Evolutionary conservation across 106 monocot genomes (phyloP).

Genomic region (Dioscorea alata): DNA sequence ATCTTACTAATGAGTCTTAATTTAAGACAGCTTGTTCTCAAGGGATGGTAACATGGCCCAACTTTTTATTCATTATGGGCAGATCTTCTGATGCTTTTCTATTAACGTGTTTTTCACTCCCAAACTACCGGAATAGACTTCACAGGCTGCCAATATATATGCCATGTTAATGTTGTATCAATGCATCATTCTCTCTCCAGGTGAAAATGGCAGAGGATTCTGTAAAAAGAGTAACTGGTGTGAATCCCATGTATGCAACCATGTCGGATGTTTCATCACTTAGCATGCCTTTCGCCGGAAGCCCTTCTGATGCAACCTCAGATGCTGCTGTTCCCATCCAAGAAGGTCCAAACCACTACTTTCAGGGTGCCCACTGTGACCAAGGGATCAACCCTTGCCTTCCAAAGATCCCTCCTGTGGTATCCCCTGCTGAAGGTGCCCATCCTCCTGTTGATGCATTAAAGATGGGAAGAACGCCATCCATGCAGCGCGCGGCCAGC

Average conservation of each 20-base stretch:
- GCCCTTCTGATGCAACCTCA: conserved; percentile 33
- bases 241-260: conserved; percentile 19
- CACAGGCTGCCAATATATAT: too few relatives aligned
- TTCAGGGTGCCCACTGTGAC: conserved; percentile 17
- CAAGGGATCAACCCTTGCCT: conserved; percentile 8
- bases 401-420: conserved; percentile 4
- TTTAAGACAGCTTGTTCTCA: too few relatives aligned
- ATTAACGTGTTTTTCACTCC: too few relatives aligned
- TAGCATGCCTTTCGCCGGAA: conserved; percentile 31
- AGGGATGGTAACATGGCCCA: too few relatives aligned
- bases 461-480: conserved; percentile 22
- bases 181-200: conserved; percentile 23
- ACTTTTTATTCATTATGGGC: too few relatives aligned
- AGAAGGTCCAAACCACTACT: conserved; percentile 33
- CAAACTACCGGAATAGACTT: too few relatives aligned
- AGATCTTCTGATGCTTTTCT: too few relatives aligned
- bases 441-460: background rate
- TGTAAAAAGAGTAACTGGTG: conserved; percentile 63
- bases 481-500: conserved; percentile 33
- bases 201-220: conserved; percentile 78
- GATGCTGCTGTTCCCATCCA: conserved; percentile 34
- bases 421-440: background rate
- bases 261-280: conserved; percentile 31
- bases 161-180: too few relatives aligned
- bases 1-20: too few relatives aligned